Evolutionary conservation across 495 filamentous ascomycete species (phyloP), one percentile per base, ranked within the genome.

Genomic region (Opeltia flavorubescens): DNA sequence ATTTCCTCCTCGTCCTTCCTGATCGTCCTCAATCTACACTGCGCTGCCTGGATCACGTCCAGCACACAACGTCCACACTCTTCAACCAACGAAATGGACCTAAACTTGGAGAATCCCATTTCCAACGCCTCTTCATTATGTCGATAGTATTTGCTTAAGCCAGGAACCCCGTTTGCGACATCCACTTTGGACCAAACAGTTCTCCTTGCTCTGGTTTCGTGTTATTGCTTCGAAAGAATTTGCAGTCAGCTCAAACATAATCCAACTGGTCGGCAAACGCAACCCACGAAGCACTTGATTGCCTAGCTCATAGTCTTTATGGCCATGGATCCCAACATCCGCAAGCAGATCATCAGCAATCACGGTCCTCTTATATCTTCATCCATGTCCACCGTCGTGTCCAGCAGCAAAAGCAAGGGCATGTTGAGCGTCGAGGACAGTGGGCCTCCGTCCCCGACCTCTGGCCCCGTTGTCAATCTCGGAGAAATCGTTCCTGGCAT

Each of bases 401-500:
- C 29, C 1, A 21, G 24, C n/a, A 40, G 24, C 5, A 18, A 18
- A 11, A 40, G 9, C 36, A 55, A 50, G 29, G 30, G 43, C 34
- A 43, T 28, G 33, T 44, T 41, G 26, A 50, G 50, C 42, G 44
- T 35, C 17, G 55, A 57, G 11, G 51, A 54, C 28, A 54, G 51
- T 49, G 55, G 52, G 15, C 55, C 55, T 5, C 51, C 56, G 49
- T 47, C 42, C 35, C 34, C 47, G 29, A 15, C 13, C 40, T 7
- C n/a, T 21, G 63, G 64, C 12, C 65, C 70, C 4, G 80, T 81
- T 4, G 52, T 60, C 42, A 88, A 89, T 52, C 88, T 84, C 53
- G 80, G 74, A 23, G 59, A 72, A 33, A 78, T 86, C 8, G 63
- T 74, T 5, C 68, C 72, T 3, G 79, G 78, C 8, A 67, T 94